Evolutionary conservation across 2,329 filamentous ascomycete genomes (phyloP).

Genomic region (Beauveria pseudobassiana): DNA sequence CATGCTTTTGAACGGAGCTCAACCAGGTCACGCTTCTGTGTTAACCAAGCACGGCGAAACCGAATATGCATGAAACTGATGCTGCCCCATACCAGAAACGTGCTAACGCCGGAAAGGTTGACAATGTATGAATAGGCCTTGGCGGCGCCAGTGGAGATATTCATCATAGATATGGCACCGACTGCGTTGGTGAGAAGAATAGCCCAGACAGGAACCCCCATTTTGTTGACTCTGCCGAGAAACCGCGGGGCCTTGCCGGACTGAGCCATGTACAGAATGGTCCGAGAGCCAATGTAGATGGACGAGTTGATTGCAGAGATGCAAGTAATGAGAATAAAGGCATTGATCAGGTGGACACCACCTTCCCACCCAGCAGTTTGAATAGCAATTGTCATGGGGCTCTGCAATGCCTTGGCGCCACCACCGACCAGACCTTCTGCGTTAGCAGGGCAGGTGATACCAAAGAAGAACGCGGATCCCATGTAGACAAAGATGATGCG

Average conservation of each 20-base stretch:
- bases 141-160: slow-evolving; percentile 57
- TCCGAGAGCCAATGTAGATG: slow-evolving; percentile 71
- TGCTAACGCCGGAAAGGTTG: slow-evolving; percentile 61
- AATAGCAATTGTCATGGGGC: slow-evolving; percentile 67
- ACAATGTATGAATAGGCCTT: slow-evolving; percentile 63
- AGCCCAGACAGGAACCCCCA: slow-evolving; percentile 54
- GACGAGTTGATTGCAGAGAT: slow-evolving; percentile 66
- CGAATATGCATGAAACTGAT: slow-evolving; percentile 67
- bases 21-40: slow-evolving; percentile 46
- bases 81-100: slow-evolving; percentile 64
- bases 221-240: slow-evolving; percentile 58
- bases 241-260: slow-evolving; percentile 63
- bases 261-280: slow-evolving; percentile 68
- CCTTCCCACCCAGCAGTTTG: slow-evolving; percentile 66
- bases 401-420: slow-evolving; percentile 56
- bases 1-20: slow-evolving; percentile 47
- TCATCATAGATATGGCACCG: slow-evolving; percentile 69
- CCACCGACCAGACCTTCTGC: slow-evolving; percentile 42
- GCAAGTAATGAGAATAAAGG: slow-evolving; percentile 67
- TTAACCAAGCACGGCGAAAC: slow-evolving; percentile 57
- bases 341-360: slow-evolving; percentile 71
- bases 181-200: slow-evolving; percentile 64
- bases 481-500: slow-evolving; percentile 58
- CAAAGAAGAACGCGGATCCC: slow-evolving; percentile 67
- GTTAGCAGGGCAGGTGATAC: slow-evolving; percentile 65